Conservation (phyloP, 73 alveolate species). For the Uronychia setigera region DNA sequence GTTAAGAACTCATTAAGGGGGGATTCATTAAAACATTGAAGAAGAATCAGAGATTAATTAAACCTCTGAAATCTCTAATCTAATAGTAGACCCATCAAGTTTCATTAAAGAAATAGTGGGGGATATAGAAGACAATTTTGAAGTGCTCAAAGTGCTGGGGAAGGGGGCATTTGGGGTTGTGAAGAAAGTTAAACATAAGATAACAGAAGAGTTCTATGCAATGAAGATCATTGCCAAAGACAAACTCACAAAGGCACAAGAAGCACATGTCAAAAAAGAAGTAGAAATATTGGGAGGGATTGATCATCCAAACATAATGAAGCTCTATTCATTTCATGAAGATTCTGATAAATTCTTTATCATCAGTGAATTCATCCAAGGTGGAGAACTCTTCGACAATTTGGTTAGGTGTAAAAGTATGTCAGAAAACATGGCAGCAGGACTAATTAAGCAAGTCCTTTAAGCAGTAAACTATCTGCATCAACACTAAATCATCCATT, state of each 20-base stretch:
- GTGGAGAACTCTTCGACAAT: conserved; percentile 78
- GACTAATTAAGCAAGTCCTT: conserved; percentile 64
- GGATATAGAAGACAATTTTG: neutral
- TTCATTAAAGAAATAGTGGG: neutral
- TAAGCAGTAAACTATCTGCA: conserved; percentile 69
- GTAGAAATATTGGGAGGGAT: conserved; percentile 64
- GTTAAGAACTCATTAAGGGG: too few species aligned
- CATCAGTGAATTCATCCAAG: conserved; percentile 68
- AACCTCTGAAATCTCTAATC: too few species aligned
- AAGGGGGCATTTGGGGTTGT: conserved; percentile 73
- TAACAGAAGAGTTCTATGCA: conserved; percentile 58
- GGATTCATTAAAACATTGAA: too few species aligned
- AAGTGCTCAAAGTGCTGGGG: conserved; percentile 31
- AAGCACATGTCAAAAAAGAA: conserved; percentile 41
- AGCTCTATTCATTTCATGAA: conserved; percentile 62
- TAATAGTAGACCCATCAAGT: neutral
- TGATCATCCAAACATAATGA: conserved; percentile 76
- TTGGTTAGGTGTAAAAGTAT: conserved; percentile 50
- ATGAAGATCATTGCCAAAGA: conserved; percentile 64
- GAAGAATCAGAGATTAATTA: too few species aligned
- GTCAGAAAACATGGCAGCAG: conserved; percentile 65
- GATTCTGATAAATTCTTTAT: conserved; percentile 67
- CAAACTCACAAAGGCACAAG: neutral
- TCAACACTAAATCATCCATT: conserved; percentile 46
- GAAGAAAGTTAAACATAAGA: conserved; percentile 58